Base-by-base conservation (phyloP, 2,329 filamentous ascomycete genomes). In the Verticillium longisporum region DNA sequence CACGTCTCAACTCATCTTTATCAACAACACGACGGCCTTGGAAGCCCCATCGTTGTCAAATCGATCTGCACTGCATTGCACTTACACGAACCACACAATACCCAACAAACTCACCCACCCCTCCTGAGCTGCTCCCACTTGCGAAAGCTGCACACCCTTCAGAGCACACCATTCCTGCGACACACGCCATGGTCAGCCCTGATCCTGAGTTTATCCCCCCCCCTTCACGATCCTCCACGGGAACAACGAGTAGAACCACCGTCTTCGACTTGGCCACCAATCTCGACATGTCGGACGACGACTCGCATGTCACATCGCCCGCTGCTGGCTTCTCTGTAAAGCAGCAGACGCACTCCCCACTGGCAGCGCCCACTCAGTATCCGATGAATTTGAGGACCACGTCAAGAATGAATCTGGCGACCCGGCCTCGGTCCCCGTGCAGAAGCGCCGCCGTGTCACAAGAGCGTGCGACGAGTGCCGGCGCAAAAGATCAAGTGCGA, bases 401-500 rank as follows among this genome's bases (percentile, higher is more conserved):
- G 63, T 64, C 60, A 64, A 66, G 33, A 66, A 66, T 45, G 65
- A 61, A 21, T 31, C 50, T 13, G 64, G 68, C 38, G 75, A 76
- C 59, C 72, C 72, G 15, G 71, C 78, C n/a, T 76, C 75, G 45
- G 75, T 79, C 66, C 89, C 88, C 14, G 80, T 90, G 62, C 90
- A 92, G 71, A 93, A 94, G 72, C 83, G 90, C 64, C 82, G 90
- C 60, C 83, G 91, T 70, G 90, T 94, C 55, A 93, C 90, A 21
- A 82, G 91, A 68, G 90, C 90, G 50, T 94, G 90, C 74, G 90
- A 92, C 68, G 89, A 93, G 73, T 94, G 90, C 71, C 84, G 90
- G 61, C 83, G 90, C 67, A 94, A 94, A 94, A 94, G 75, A 94
- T 94, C 70, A 94, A 93, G 73, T 94, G 90, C 68, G 90, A 93